Evolutionary conservation across 352 stramenopile species (phyloP).

Genomic region (Thalassiosira hispida): DNA sequence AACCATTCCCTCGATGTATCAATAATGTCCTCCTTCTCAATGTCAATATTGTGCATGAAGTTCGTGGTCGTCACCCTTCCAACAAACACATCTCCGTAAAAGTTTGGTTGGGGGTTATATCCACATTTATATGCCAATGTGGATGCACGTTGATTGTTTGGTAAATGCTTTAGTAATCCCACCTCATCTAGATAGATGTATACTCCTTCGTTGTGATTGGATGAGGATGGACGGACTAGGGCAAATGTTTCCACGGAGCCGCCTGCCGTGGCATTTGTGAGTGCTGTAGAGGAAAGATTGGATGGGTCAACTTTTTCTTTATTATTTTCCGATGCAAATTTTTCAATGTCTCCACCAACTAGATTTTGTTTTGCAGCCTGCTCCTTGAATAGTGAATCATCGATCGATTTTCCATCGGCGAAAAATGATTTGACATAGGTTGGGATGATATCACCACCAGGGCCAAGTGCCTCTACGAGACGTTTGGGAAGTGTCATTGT

Average conservation of each 20-base stretch:
- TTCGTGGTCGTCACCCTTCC: slow-evolving; percentile 53
- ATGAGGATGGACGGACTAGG: slow-evolving; percentile 65
- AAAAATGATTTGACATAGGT: slow-evolving; percentile 48
- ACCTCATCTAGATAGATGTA: slow-evolving; percentile 85
- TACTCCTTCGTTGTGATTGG: slow-evolving; percentile 68
- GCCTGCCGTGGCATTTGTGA: slow-evolving; percentile 55
- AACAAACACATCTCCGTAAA: slow-evolving; percentile 82
- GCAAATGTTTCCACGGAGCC: slow-evolving; percentile 78
- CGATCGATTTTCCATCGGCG: slow-evolving; percentile 46
- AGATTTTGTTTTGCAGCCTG: slow-evolving; percentile 46
- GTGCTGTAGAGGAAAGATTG: slow-evolving; percentile 16
- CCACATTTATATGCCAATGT: slow-evolving; percentile 57
- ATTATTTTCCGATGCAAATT: slow-evolving; percentile 21
- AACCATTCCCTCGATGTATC: slow-evolving; percentile 66
- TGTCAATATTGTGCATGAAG: slow-evolving; percentile 51
- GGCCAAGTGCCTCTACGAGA: slow-evolving; percentile 23
- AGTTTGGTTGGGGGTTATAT: slow-evolving; percentile 72
- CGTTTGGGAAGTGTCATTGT: slow-evolving; percentile 21
- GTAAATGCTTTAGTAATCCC: slow-evolving; percentile 78
- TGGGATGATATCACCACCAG: slow-evolving; percentile 43
- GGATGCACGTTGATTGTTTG: slow-evolving; percentile 61
- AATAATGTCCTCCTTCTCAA: slow-evolving; percentile 53
- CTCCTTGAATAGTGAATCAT: slow-evolving; percentile 43
- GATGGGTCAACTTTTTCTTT: background rate
- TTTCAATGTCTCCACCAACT: slow-evolving; percentile 28